Percentiles rank a stretch among this genome's conserved stretches.
phyloP scores from a whole-genome alignment of 1,284 basidiomycete species.

The Trichosporon inkin region DNA sequence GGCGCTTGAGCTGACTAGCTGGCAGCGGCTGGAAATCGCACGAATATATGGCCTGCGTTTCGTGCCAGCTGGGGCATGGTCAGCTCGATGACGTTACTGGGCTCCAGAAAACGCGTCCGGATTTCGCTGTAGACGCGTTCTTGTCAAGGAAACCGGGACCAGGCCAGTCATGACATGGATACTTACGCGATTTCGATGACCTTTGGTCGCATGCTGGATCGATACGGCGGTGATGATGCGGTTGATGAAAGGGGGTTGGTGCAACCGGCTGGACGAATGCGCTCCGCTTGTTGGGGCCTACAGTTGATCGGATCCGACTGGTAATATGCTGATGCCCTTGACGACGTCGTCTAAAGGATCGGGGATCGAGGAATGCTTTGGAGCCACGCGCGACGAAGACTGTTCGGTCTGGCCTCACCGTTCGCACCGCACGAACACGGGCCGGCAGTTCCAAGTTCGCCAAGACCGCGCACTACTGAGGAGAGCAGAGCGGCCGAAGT shows the following conservation, averaged over 20 bases:
- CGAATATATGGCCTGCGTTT: conserved; percentile 82
- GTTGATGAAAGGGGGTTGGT: not conserved
- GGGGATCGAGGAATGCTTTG: not conserved
- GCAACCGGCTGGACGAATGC: not conserved
- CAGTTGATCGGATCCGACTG: conserved; percentile 2
- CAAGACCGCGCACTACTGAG: too few relatives aligned
- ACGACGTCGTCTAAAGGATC: not conserved
- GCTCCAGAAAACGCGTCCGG: conserved; percentile 2
- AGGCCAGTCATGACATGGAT: not conserved
- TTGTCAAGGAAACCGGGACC: not conserved
- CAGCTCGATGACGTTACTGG: conserved; percentile 3
- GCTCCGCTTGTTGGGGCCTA: not conserved
- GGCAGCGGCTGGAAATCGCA: conserved; percentile 84
- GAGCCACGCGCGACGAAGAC: not conserved
- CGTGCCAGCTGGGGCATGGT: conserved; percentile 66
- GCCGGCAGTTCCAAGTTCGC: too few relatives aligned
- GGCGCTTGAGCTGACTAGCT: conserved; percentile 50
- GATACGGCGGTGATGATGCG: not conserved
- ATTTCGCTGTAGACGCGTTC: not conserved
- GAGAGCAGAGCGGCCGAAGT: too few relatives aligned
- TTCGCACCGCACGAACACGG: too few relatives aligned
- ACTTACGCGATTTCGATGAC: conserved; percentile 50
- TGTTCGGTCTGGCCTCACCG: not conserved
- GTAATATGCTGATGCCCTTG: not conserved
- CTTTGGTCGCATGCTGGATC: conserved; percentile 45